Conservation (phyloP, 305 asterid species). For the Fraxinus ornus region DNA sequence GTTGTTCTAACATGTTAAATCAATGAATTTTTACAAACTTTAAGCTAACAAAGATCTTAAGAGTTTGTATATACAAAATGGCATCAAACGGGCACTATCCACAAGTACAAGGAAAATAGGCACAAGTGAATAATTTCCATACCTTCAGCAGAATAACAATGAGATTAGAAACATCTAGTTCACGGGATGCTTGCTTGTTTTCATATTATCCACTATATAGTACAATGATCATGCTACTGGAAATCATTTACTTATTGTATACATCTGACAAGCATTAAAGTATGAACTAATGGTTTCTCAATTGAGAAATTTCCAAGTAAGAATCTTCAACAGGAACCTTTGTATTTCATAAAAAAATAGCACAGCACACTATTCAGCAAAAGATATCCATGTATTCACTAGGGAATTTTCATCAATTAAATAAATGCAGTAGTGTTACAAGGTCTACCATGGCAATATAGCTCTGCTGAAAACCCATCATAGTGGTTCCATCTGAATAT, state of each 20-base stretch:
- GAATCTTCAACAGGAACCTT: not conserved
- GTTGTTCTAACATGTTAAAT: not conserved
- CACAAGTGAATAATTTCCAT: not conserved
- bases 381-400: constrained; percentile 5
- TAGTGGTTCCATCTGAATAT: constrained; percentile 40
- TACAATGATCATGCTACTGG: not conserved
- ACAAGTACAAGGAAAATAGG: not conserved
- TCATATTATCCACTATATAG: not conserved
- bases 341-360: constrained; percentile 14
- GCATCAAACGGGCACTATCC: not conserved
- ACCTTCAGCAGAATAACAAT: not conserved
- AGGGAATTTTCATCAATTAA: constrained; percentile 7
- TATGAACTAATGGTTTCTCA: not conserved
- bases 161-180: not conserved
- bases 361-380: constrained; percentile 1
- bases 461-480: constrained; percentile 64
- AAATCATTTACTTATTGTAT: not conserved
- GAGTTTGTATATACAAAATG: not conserved
- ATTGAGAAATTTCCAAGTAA: not conserved
- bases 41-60: not conserved
- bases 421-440: constrained; percentile 11
- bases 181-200: not conserved
- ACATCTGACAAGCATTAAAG: not conserved
- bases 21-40: not conserved
- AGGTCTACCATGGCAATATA: constrained; percentile 60